Conservation (phyloP, 2,329 filamentous ascomycete species). For the Talaromyces sp. region DNA sequence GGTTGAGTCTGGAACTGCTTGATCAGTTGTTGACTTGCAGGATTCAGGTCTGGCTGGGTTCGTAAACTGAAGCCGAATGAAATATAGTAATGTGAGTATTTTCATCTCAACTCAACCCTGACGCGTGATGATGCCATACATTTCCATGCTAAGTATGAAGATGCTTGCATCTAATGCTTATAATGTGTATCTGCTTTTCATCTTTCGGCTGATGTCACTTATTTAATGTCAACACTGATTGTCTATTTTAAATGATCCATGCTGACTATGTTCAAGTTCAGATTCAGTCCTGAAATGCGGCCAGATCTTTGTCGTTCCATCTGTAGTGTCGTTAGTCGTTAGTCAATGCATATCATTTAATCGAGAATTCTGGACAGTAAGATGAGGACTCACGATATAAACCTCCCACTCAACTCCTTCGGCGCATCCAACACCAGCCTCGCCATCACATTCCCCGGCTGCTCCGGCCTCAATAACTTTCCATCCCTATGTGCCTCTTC, state of each 20-base stretch:
- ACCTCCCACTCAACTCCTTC: constrained; percentile 67
- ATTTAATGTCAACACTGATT: constrained; percentile 15
- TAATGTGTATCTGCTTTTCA: constrained; percentile 57
- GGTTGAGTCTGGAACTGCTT: neutral
- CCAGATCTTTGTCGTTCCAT: constrained; percentile 43
- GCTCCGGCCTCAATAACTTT: constrained; percentile 70
- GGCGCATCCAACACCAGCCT: constrained; percentile 63
- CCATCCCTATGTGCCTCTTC: constrained; percentile 64
- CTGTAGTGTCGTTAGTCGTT: constrained; percentile 29
- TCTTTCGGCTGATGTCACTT: constrained; percentile 55
- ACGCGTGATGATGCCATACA: constrained; percentile 50
- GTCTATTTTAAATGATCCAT: constrained; percentile 14
- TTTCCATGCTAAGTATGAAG: constrained; percentile 63
- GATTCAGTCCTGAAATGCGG: constrained; percentile 38
- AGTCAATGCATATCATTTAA: neutral
- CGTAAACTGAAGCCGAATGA: neutral
- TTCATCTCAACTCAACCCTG: neutral
- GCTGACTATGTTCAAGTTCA: constrained; percentile 16
- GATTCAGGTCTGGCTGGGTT: neutral
- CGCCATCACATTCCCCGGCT: constrained; percentile 81
- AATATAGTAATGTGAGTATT: neutral
- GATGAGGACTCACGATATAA: constrained; percentile 45
- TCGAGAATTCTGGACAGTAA: neutral
- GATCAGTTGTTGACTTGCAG: neutral
- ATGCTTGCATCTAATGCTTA: constrained; percentile 35